These are phyloP conservation scores for Falciphora oryzae DNA, from an alignment of 2,329 filamentous ascomycete genomes.

Conservation along the genomic window DNA sequence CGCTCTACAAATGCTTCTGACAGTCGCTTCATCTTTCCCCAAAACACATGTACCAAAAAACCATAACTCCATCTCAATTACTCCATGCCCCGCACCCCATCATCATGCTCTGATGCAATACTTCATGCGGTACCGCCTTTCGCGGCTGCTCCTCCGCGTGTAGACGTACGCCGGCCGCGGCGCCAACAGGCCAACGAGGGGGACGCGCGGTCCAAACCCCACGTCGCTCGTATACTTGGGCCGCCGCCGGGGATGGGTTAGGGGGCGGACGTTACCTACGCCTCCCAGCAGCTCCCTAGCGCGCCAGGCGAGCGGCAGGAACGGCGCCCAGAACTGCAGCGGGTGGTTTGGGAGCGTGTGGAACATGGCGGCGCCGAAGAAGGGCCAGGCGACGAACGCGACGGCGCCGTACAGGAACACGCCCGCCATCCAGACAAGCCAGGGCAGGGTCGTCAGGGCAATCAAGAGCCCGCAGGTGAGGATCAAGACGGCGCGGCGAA, in stretches of 20 bases:
- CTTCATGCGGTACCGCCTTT: neutral
- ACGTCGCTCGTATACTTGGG: too few relatives aligned
- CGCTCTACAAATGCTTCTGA: too few relatives aligned
- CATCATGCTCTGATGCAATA: neutral
- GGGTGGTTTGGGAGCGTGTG: neutral
- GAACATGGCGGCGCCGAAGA: neutral
- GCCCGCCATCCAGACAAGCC: neutral
- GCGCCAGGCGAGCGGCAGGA: neutral
- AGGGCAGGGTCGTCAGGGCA: neutral
- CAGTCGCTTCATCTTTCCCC: too few relatives aligned
- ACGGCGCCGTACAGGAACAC: neutral
- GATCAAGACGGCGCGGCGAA: too few relatives aligned
- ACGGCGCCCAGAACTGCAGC: slow-evolving; percentile 3
- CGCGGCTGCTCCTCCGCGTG: neutral
- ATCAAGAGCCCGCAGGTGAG: neutral
- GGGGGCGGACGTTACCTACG: neutral
- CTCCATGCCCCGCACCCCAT: too few relatives aligned
- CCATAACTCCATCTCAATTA: neutral
- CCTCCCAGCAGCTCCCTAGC: neutral
- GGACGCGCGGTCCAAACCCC: too few relatives aligned
- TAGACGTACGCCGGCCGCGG: neutral
- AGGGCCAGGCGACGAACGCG: neutral
- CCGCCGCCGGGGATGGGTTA: neutral
- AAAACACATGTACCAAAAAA: too few relatives aligned
- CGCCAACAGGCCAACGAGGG: too few relatives aligned